These are phyloP conservation scores for Cystobasidium ongulense DNA, from an alignment of 768 basidiomycete species.

Conservation along the genomic window DNA sequence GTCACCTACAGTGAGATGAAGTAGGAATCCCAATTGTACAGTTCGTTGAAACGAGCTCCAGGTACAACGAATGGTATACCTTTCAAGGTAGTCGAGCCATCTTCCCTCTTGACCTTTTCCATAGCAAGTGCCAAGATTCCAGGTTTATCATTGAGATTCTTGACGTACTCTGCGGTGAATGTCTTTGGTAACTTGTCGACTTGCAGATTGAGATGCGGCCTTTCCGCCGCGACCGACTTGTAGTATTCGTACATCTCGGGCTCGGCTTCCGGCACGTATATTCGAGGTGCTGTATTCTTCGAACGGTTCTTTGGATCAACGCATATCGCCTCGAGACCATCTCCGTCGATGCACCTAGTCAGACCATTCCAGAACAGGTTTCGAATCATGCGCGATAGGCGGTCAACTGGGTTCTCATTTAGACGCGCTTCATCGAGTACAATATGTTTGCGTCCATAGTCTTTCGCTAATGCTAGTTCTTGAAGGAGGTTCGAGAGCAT, in stretches of 20 bases:
- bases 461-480: slow-evolving; percentile 90
- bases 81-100: slow-evolving; percentile 66
- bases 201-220: slow-evolving; percentile 87
- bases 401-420: slow-evolving; percentile 93
- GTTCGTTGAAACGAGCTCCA: slow-evolving; percentile 44
- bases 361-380: slow-evolving; percentile 97
- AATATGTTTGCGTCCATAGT: slow-evolving; percentile 89
- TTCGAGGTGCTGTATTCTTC: slow-evolving; percentile 76
- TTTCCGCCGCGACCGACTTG: slow-evolving; percentile 74
- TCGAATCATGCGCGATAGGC: slow-evolving; percentile 85
- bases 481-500: slow-evolving; percentile 99
- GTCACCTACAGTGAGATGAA: slow-evolving; percentile 62
- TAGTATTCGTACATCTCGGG: slow-evolving; percentile 94
- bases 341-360: slow-evolving; percentile 91
- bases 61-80: slow-evolving; percentile 97
- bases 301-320: slow-evolving; percentile 97
- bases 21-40: slow-evolving; percentile 58
- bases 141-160: slow-evolving; percentile 86
- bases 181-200: slow-evolving; percentile 81
- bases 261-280: slow-evolving; percentile 90
- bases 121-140: slow-evolving; percentile 91
- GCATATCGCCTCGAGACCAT: slow-evolving; percentile 92
- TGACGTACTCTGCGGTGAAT: slow-evolving; percentile 77
- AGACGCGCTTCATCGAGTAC: slow-evolving; percentile 98
- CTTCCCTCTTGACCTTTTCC: slow-evolving; percentile 72